A percentile compares a stretch with the other conserved stretches of the same genome.
phyloP scores from a whole-genome alignment of 164 flowering plant genomes.

The Taxillus chinensis region DNA sequence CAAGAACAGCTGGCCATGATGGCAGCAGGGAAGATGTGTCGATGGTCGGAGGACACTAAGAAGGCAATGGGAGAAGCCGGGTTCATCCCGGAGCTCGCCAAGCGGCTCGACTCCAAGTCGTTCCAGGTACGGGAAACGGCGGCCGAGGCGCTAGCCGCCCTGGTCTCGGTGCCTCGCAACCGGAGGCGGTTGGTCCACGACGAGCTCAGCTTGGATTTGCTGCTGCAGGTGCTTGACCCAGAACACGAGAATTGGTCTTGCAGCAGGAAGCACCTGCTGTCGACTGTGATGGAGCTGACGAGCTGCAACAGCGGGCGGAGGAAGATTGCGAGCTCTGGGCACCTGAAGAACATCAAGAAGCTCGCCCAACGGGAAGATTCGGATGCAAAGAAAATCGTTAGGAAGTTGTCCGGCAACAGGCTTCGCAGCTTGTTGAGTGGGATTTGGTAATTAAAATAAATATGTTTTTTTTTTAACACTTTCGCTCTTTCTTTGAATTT shows the following conservation, averaged over 20 bases:
- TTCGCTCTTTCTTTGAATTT: too few relatives aligned
- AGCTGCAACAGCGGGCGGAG: conserved; percentile 55
- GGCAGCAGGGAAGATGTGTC: conserved; percentile 38
- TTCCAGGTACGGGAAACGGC: conserved; percentile 69
- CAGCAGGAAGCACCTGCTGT: conserved; percentile 52
- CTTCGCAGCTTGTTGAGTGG: conserved; percentile 51
- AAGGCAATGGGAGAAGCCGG: conserved; percentile 75
- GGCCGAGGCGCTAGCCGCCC: conserved; percentile 46
- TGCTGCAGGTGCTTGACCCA: conserved; percentile 56
- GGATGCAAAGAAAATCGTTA: conserved; percentile 65
- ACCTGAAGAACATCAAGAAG: conserved; percentile 55
- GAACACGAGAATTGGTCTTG: conserved; percentile 39
- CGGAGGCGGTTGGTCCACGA: conserved; percentile 52
- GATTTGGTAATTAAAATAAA: conserved; percentile 29
- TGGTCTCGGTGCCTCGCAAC: conserved; percentile 54
- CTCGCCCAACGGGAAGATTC: conserved; percentile 64
- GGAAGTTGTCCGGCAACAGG: conserved; percentile 46
- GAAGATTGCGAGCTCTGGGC: conserved; percentile 57
- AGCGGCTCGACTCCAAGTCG: conserved; percentile 60
- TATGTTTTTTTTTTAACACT: too few relatives aligned
- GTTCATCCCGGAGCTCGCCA: conserved; percentile 63
- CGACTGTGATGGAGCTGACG: conserved; percentile 46
- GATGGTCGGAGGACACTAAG: conserved; percentile 56
- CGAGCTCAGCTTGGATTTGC: conserved; percentile 30
- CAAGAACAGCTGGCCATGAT: conserved; percentile 65